phyloP scores from a whole-genome alignment of 2,329 filamentous ascomycete species.

The Acrodontium crateriforme region DNA sequence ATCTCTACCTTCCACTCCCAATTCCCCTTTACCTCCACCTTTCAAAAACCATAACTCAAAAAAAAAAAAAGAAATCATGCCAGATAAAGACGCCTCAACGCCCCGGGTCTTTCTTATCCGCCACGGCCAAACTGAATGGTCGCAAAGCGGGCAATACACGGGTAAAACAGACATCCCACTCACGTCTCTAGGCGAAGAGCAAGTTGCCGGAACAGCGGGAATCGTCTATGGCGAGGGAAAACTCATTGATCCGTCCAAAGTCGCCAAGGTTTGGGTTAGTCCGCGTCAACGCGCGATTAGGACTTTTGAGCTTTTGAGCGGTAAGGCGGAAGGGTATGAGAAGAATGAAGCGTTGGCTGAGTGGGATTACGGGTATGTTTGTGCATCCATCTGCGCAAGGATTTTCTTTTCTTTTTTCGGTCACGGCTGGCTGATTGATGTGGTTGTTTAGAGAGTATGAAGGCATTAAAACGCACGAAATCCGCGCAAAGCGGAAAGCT shows the following conservation, averaged over 20 bases:
- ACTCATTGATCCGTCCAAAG: conserved; percentile 36
- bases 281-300: conserved; percentile 35
- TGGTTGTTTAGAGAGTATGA: conserved; percentile 55
- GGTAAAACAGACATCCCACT: conserved; percentile 75
- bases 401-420: background rate
- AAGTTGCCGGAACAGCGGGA: conserved; percentile 32
- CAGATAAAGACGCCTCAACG: conserved; percentile 30
- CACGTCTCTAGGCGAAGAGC: conserved; percentile 63
- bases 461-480: conserved; percentile 60
- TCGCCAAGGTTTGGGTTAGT: conserved; percentile 37
- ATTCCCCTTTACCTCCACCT: background rate
- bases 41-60: background rate
- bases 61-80: too few species aligned
- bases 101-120: conserved; percentile 71
- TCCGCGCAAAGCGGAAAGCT: conserved; percentile 44
- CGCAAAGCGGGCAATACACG: conserved; percentile 66
- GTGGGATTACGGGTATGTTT: conserved; percentile 59
- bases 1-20: background rate
- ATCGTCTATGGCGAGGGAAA: conserved; percentile 37
- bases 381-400: background rate
- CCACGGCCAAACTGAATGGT: conserved; percentile 95
- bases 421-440: too few species aligned
- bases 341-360: conserved; percentile 61
- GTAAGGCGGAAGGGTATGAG: conserved; percentile 20
- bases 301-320: conserved; percentile 36